phyloP scores from a whole-genome alignment of 139 green algal species.

The Picochlorum sp. region DNA sequence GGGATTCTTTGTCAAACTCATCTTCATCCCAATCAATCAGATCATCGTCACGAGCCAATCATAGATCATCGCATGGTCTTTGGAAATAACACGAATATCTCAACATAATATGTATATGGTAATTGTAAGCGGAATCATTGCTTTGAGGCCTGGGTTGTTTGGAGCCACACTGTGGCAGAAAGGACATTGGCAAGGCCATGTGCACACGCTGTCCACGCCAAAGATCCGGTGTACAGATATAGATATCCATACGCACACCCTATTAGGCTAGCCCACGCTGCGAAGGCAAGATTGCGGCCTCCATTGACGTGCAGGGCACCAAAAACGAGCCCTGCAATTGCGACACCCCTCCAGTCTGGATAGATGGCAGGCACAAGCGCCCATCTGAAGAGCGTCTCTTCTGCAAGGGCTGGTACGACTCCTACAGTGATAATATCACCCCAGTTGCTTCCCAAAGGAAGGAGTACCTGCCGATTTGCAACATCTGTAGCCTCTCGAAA shows the following conservation, averaged over 20 bases:
- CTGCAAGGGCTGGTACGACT: slow-evolving; percentile 39
- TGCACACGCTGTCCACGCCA: slow-evolving; percentile 52
- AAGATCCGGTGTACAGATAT: slow-evolving; percentile 46
- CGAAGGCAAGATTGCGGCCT: slow-evolving; percentile 66
- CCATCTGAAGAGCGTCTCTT: slow-evolving; percentile 76
- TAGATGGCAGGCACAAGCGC: slow-evolving; percentile 61
- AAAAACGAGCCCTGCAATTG: slow-evolving; percentile 56
- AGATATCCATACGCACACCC: slow-evolving; percentile 56
- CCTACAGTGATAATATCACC: slow-evolving; percentile 50
- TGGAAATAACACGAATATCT: no score
- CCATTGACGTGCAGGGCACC: slow-evolving; percentile 66
- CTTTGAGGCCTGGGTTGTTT: no score
- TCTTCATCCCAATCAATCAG: slow-evolving; percentile 29
- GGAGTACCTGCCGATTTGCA: slow-evolving; percentile 44
- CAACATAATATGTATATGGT: no score
- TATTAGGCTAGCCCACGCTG: slow-evolving; percentile 57
- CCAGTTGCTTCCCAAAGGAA: slow-evolving; percentile 20
- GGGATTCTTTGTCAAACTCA: slow-evolving; percentile 32
- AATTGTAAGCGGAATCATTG: no score
- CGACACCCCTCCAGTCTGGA: slow-evolving; percentile 61
- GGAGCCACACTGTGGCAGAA: not conserved
- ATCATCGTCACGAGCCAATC: not conserved
- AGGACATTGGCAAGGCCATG: slow-evolving; percentile 60
- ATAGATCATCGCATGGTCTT: not conserved
- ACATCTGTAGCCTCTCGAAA: slow-evolving; percentile 52